Percentiles rank a stretch among this genome's conserved stretches.
These are phyloP conservation scores for Fibroporia radiculosa DNA, from an alignment of 768 basidiomycete species.

Conservation along the genomic window DNA sequence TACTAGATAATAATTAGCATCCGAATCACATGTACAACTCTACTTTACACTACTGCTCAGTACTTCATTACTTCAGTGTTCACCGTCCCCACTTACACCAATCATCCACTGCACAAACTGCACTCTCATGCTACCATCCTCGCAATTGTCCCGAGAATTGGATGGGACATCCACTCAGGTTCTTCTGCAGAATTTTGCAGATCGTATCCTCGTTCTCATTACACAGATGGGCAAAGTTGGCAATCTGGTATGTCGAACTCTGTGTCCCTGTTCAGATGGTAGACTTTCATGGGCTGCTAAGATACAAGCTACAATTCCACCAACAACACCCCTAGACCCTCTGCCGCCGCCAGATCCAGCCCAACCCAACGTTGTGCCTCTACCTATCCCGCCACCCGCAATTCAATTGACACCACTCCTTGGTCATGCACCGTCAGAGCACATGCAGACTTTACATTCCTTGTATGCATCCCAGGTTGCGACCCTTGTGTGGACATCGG, in stretches of 20 bases:
- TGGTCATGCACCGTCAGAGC: constrained; percentile 63
- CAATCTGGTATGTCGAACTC: constrained; percentile 48
- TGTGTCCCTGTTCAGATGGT: constrained; percentile 3
- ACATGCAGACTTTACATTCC: constrained; percentile 64
- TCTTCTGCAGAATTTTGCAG: constrained; percentile 69
- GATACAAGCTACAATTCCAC: constrained; percentile 78
- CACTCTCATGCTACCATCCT: constrained; percentile 22
- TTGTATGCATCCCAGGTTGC: constrained; percentile 85
- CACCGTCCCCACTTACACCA: no score
- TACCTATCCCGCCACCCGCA: constrained; percentile 62
- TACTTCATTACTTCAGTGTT: no score
- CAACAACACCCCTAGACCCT: constrained; percentile 45
- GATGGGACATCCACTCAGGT: constrained; percentile 62
- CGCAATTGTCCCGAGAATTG: constrained; percentile 45
- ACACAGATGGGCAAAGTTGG: constrained; percentile 92
- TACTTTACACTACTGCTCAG: no score
- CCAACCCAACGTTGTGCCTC: constrained; percentile 26
- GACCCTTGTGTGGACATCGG: constrained; percentile 68
- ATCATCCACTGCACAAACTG: no score
- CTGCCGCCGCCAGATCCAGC: constrained; percentile 28
- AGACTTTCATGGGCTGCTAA: constrained; percentile 22
- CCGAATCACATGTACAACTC: no score
- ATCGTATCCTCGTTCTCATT: constrained; percentile 77
- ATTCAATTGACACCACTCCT: constrained; percentile 73
- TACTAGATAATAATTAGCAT: no score